A percentile compares a stretch with the other conserved stretches of the same genome.
Conservation (phyloP, 164 flowering plant genomes). For the Echeveria elegans region DNA sequence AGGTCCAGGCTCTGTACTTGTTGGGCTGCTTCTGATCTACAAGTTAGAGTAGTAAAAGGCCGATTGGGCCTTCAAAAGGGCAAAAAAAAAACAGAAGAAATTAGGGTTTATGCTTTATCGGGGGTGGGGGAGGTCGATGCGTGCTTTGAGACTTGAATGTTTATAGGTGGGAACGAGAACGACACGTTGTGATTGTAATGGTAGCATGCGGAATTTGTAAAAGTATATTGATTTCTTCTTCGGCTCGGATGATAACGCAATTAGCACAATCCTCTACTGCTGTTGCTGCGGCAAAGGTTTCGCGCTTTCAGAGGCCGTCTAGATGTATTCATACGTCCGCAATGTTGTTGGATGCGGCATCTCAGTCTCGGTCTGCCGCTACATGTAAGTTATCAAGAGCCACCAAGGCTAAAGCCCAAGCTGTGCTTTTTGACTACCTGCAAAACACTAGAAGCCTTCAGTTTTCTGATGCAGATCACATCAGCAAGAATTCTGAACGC, state of each 20-base stretch:
- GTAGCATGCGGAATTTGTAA: neutral
- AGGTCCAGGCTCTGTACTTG: too few species aligned
- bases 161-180: too few species aligned
- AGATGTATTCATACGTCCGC: conserved; percentile 10
- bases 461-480: conserved; percentile 48
- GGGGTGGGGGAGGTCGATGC: too few species aligned
- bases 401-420: conserved; percentile 38
- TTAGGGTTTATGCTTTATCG: too few species aligned
- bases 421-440: conserved; percentile 48
- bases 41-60: too few species aligned
- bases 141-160: too few species aligned
- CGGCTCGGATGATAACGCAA: conserved; percentile 13
- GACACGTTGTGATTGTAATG: too few species aligned
- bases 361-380: conserved; percentile 7
- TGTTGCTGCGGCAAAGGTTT: neutral
- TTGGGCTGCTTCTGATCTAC: too few species aligned
- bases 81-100: too few species aligned
- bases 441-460: conserved; percentile 41
- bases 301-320: conserved; percentile 18
- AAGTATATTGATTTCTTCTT: conserved; percentile 4
- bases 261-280: conserved; percentile 2
- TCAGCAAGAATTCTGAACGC: conserved; percentile 48
- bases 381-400: conserved; percentile 21
- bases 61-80: too few species aligned
- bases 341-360: neutral